Conservation (phyloP, 306 rosid species). For the Casuarina cunninghamiana region DNA sequence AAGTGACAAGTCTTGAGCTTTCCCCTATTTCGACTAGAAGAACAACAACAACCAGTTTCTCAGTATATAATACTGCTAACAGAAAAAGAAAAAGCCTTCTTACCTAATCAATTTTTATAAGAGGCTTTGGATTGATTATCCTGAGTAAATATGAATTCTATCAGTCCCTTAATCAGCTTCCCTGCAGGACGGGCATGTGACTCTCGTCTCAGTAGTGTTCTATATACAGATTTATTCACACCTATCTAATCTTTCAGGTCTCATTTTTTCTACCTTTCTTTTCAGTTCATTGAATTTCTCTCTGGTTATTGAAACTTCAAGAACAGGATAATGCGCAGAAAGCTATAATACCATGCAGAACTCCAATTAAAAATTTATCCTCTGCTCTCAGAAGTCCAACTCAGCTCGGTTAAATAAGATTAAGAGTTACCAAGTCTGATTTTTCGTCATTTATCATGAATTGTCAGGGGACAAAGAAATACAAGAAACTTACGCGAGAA, state of each 20-base stretch:
- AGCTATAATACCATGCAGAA: background rate
- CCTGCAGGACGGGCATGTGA: too few species aligned
- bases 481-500: constrained; percentile 64
- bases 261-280: too few species aligned
- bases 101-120: background rate
- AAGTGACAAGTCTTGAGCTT: too few species aligned
- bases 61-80: background rate
- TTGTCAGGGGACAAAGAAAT: background rate
- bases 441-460: background rate
- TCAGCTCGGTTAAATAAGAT: background rate
- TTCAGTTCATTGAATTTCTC: too few species aligned
- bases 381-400: background rate
- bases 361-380: background rate
- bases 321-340: background rate
- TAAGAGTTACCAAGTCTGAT: background rate
- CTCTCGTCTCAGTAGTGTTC: too few species aligned
- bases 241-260: too few species aligned
- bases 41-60: background rate
- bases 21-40: background rate
- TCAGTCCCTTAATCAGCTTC: too few species aligned
- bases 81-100: background rate
- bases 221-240: too few species aligned
- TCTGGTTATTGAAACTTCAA: too few species aligned
- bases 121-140: background rate
- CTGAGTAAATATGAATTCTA: background rate